These are phyloP conservation scores for Paramecium bursaria DNA, from an alignment of 73 alveolate genomes.

Conservation along the genomic window DNA sequence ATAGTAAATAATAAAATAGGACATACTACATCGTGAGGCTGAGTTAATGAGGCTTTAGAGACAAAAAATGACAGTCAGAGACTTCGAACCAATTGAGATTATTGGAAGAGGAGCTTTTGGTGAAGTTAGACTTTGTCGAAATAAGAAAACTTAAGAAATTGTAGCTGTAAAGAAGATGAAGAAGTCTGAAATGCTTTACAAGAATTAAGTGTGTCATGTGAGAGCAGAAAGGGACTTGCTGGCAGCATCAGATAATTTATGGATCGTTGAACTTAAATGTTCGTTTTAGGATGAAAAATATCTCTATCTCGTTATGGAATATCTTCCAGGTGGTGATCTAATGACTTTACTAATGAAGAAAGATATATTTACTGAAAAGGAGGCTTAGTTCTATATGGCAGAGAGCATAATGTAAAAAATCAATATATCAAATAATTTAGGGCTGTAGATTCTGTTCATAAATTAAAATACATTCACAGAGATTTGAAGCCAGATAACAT, in stretches of 20 bases:
- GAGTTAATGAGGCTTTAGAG: slow-evolving; percentile 66
- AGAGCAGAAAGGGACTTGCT: slow-evolving; percentile 87
- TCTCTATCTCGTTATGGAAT: slow-evolving; percentile 78
- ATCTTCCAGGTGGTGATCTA: slow-evolving; percentile 77
- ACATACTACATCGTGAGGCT: slow-evolving; percentile 76
- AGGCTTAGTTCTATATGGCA: slow-evolving; percentile 86
- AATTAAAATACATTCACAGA: slow-evolving; percentile 88
- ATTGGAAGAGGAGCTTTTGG: slow-evolving; percentile 94
- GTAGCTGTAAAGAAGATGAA: slow-evolving; percentile 79
- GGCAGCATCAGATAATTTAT: slow-evolving; percentile 74
- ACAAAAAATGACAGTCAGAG: slow-evolving; percentile 66
- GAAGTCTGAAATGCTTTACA: slow-evolving; percentile 81
- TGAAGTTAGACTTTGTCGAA: slow-evolving; percentile 83
- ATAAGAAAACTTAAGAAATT: slow-evolving; percentile 65
- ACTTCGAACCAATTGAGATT: slow-evolving; percentile 80
- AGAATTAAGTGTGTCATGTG: slow-evolving; percentile 76
- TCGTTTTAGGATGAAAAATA: slow-evolving; percentile 75
- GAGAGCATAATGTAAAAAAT: slow-evolving; percentile 76
- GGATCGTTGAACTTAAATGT: slow-evolving; percentile 74
- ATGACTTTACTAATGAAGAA: slow-evolving; percentile 90
- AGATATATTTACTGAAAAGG: slow-evolving; percentile 89
- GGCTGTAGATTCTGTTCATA: slow-evolving; percentile 93
- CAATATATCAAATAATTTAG: not conserved
- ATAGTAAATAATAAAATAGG: slow-evolving; percentile 72
- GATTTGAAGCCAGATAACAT: slow-evolving; percentile 92